These are phyloP conservation scores for Backusella tarrabulga DNA, from an alignment of 192 early-diverging fungal species.

Conservation along the genomic window DNA sequence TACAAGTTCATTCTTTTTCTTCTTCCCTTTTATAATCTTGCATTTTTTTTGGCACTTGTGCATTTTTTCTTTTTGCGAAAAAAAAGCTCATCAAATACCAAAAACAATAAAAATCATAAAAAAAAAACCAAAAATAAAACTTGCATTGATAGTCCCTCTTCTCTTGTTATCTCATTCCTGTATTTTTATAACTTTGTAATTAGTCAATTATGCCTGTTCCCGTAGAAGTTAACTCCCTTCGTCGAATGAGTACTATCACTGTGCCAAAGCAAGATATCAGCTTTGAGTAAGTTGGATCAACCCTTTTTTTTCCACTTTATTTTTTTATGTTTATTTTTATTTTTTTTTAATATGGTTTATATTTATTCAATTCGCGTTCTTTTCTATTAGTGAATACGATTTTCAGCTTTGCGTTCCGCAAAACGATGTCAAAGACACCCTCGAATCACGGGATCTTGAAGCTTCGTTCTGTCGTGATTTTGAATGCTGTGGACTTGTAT, in stretches of 20 bases:
- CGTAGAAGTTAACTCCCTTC: conserved; percentile 28
- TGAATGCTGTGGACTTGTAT: conserved; percentile 86
- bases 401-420: conserved; percentile 31
- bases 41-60: conserved; percentile 3
- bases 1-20: neutral
- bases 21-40: neutral
- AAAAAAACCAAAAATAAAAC: neutral
- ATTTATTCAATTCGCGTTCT: neutral
- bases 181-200: neutral
- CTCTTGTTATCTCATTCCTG: neutral
- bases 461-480: conserved; percentile 94
- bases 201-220: conserved; percentile 31
- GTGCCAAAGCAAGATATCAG: conserved; percentile 36
- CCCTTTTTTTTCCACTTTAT: neutral
- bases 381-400: conserved; percentile 25
- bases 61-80: neutral
- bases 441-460: conserved; percentile 70
- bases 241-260: conserved; percentile 33
- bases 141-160: conserved; percentile 5
- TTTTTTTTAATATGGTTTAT: neutral
- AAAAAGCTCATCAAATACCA: neutral
- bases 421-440: conserved; percentile 17
- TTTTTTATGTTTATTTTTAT: neutral
- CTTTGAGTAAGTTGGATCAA: conserved; percentile 33
- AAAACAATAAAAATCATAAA: neutral